Base-by-base conservation (phyloP, 108 stramenopile genomes). In the Fistulifera pelliculosa region DNA sequence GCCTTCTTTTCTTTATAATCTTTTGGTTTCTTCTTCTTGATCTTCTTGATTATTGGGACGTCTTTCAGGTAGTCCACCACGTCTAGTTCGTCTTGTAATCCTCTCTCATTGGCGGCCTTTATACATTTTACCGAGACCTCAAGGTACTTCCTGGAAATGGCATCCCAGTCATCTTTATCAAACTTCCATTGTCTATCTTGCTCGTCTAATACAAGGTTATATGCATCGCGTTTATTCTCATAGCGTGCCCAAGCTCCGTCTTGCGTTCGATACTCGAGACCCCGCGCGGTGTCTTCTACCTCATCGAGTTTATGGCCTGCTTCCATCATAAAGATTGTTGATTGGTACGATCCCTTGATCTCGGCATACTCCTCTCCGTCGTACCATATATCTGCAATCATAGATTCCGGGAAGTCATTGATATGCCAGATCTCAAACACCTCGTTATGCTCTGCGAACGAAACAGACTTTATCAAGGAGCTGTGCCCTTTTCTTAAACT, bases 131-230 rank as follows among this genome's bases (percentile, higher is more conserved):
- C 35, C 15, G 53, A 54, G 17, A 35, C 28, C n/a, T 54, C 53
- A 1, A 54, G 21, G 31, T 54, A 54, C 16, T 35, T 54, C 21
- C 35, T 17, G 7, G 28, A 5, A 8, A 68, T 35, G 5, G n/a
- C 17, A 27, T 62, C 47, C 6, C 17, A n/a, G 51, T 65, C 59
- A 16, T 62, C 27, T 8, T 40, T 31, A 10, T 53, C 50, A 6
- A 35, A 19, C 14, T 58, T 49, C 57, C 56, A 61, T 47, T 64
- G 68, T 13, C 58, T 26, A 27, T 65, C 64, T 44, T 61, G 59
- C 26, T 61, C 70, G 48, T 65, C 51, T 1, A 65, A 27, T n/a
- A 71, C 59, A 22, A 64, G 60, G 40, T 60, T 51, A 27, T 48
- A 54, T 61, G 61, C 60, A 18, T 43, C 24, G 18, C 35, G 22